phyloP scores from a whole-genome alignment of 108 stramenopile species.

The Skeletonema costatum region DNA sequence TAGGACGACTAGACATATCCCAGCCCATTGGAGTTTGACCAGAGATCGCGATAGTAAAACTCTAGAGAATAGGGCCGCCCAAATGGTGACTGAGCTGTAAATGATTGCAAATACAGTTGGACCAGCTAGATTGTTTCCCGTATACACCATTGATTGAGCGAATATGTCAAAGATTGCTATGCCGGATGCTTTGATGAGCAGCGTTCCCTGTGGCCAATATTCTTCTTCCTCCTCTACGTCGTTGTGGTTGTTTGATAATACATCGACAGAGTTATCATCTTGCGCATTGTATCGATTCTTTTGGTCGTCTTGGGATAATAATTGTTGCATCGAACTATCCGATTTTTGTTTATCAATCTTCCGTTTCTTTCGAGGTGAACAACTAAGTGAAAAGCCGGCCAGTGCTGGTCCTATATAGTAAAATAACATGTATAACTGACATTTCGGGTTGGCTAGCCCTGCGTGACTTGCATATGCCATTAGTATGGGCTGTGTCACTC shows the following conservation, averaged over 20 bases:
- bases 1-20: constrained; percentile 60
- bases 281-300: background rate
- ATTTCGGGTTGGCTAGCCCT: constrained; percentile 59
- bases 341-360: background rate
- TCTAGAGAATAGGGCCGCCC: constrained; percentile 72
- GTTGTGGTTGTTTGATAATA: background rate
- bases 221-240: constrained; percentile 12
- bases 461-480: constrained; percentile 65
- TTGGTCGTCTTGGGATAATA: background rate
- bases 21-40: constrained; percentile 56
- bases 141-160: constrained; percentile 74
- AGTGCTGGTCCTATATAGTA: constrained; percentile 73
- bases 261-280: background rate
- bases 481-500: constrained; percentile 68
- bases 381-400: constrained; percentile 36
- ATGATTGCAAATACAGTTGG: constrained; percentile 81
- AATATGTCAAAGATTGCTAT: constrained; percentile 73
- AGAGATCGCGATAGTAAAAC: constrained; percentile 55
- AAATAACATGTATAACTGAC: constrained; percentile 82
- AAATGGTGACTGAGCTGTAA: constrained; percentile 76
- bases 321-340: background rate
- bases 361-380: background rate
- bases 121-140: constrained; percentile 66
- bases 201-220: constrained; percentile 18
- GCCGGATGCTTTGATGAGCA: constrained; percentile 41